Conservation (phyloP, 164 flowering plant genomes). For the Vitis amurensis region DNA sequence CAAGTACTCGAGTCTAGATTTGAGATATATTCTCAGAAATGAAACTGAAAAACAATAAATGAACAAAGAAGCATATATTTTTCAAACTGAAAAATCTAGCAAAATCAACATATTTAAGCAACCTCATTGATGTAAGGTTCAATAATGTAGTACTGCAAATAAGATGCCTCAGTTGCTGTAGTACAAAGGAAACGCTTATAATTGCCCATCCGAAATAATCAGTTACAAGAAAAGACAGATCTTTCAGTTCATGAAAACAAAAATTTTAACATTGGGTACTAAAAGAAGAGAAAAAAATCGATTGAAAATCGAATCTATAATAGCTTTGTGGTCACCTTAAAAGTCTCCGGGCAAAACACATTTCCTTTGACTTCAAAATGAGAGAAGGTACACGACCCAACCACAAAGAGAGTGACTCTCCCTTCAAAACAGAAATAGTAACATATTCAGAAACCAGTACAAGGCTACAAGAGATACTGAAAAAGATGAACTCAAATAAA, state of each 20-base stretch:
- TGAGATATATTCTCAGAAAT: background rate
- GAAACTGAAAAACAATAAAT: background rate
- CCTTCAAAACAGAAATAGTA: conserved; percentile 38
- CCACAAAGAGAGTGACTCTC: conserved; percentile 78
- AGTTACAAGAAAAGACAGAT: conserved; percentile 19
- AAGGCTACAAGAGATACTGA: background rate
- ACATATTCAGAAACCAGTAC: conserved; percentile 1
- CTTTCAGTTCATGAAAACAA: background rate
- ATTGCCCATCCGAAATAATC: conserved; percentile 62
- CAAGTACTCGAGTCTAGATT: too few species aligned
- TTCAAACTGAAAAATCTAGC: background rate
- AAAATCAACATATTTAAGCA: background rate
- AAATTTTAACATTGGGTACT: background rate
- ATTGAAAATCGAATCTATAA: background rate
- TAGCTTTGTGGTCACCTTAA: conserved; percentile 44
- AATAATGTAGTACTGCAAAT: conserved; percentile 70
- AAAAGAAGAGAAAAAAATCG: background rate
- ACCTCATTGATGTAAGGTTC: conserved; percentile 79
- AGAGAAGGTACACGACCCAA: conserved; percentile 45
- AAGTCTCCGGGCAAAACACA: conserved; percentile 66
- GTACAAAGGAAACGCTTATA: conserved; percentile 56
- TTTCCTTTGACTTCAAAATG: conserved; percentile 63
- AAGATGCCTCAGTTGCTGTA: conserved; percentile 61
- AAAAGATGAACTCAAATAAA: background rate
- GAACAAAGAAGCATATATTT: background rate